These are phyloP conservation scores for Ceratobasidium sp. DNA, from an alignment of 1,284 basidiomycete species.

Conservation along the genomic window DNA sequence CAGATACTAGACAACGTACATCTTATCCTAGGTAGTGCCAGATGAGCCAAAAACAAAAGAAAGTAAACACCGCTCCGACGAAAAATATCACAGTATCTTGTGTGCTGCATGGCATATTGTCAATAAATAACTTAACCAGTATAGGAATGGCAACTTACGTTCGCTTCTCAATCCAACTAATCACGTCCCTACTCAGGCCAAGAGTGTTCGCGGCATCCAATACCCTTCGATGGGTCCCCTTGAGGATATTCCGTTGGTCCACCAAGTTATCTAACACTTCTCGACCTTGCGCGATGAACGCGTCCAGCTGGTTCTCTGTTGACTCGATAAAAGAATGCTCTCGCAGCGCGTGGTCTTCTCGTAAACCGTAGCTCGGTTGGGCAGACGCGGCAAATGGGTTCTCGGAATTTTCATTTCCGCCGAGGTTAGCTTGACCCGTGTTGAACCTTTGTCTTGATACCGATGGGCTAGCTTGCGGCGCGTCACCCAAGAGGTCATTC, in stretches of 20 bases:
- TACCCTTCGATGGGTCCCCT: constrained; percentile 86
- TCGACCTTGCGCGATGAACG: constrained; percentile 89
- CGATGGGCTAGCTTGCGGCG: constrained; percentile 58
- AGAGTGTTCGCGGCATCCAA: constrained; percentile 91
- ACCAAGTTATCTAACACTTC: constrained; percentile 90
- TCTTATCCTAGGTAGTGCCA: constrained; percentile 84
- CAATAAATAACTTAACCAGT: constrained; percentile 3
- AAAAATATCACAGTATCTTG: constrained; percentile 94
- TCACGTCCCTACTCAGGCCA: constrained; percentile 90
- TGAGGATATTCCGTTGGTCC: constrained; percentile 90
- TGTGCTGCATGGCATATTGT: constrained; percentile 63
- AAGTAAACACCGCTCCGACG: constrained; percentile 83
- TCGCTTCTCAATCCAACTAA: constrained; percentile 93
- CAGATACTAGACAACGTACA: constrained; percentile 2
- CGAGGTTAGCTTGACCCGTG: constrained; percentile 53
- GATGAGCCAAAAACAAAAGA: constrained; percentile 90
- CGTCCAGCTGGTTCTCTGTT: constrained; percentile 82
- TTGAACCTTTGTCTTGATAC: constrained; percentile 70
- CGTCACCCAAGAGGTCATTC: constrained; percentile 62
- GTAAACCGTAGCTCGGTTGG: constrained; percentile 63
- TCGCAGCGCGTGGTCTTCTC: constrained; percentile 80
- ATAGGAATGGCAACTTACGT: constrained; percentile 65
- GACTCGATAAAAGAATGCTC: constrained; percentile 89
- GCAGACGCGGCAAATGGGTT: constrained; percentile 61
- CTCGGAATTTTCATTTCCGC: constrained; percentile 62